Evolutionary conservation across 441 rosid species (phyloP).

Genomic region (Macaranga tanarius): DNA sequence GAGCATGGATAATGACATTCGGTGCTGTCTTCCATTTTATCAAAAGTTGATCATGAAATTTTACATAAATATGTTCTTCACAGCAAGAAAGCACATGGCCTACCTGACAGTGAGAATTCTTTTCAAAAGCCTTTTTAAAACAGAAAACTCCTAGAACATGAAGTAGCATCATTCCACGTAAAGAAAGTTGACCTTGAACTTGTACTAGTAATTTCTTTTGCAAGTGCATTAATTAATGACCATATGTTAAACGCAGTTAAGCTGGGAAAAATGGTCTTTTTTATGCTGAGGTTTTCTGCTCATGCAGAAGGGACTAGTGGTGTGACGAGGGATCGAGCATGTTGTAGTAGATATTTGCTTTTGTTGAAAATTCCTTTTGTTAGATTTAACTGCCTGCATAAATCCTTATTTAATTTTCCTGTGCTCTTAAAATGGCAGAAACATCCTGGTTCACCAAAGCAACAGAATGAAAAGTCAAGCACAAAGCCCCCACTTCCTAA

Average conservation of each 20-base stretch:
- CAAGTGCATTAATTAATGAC: neutral
- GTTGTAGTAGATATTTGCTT: neutral
- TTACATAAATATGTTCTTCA: neutral
- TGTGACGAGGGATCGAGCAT: neutral
- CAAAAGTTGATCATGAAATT: neutral
- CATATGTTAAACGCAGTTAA: neutral
- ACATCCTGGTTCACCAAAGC: constrained; percentile 84
- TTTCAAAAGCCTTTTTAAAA: neutral
- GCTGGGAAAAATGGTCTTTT: neutral
- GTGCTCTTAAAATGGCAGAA: constrained; percentile 49
- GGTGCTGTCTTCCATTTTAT: neutral
- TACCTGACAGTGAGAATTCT: neutral
- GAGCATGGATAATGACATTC: neutral
- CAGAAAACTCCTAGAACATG: neutral
- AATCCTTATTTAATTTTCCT: neutral
- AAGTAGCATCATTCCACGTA: neutral
- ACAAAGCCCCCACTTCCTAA: constrained; percentile 81
- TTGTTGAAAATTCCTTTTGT: constrained; percentile 2
- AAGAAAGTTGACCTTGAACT: neutral
- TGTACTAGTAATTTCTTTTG: neutral
- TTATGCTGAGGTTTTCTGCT: neutral
- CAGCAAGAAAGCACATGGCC: too few species aligned
- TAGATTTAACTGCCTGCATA: neutral
- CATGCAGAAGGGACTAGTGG: neutral
- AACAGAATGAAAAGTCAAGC: constrained; percentile 63